Base-by-base conservation (phyloP, 495 filamentous ascomycete genomes). In the Massariosphaeria phaeospora region DNA sequence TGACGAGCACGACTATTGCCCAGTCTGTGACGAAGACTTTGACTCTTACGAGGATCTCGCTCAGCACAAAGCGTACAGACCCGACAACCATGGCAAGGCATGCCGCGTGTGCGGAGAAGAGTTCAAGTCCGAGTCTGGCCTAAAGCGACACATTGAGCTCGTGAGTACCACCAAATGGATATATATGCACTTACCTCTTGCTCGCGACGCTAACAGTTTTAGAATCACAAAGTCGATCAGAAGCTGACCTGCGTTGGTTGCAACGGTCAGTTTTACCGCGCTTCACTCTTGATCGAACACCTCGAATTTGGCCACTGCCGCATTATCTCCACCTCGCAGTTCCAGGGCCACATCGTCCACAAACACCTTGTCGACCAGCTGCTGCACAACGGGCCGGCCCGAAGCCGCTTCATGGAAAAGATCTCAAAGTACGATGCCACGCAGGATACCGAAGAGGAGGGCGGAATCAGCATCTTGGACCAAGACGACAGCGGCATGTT, bases 31-130 rank as follows among this genome's bases (percentile, higher is more conserved):
- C 40, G 39, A 71, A 23, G 77, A 81, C 63, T 79, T 72, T 50
- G 48, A 57, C 0, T 63, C 70, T 40, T 73, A 69, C 18, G 73
- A 74, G 18, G 67, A 63, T 6, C 54, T 78, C 4, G 66, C 53
- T 15, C 12, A 40, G 10, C 69, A 71, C 55, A 69, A 68, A 38
- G 55, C 46, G 11, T 49, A 34, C 20, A 20, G 44, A 9, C 52
- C 52, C 4, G 44, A 58, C 29, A 52, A 57, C 10, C 52, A 63
- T 69, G 18, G 55, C 68, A 46, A 53, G 15, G 66, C 67, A 44
- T 83, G 80, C 60, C 68, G 67, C 0, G 50, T 79, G 20, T 83
- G 80, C 54, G 73, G 73, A 15, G 51, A 70, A 6, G 77, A 82
- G 13, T 81, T 78, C 52, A 62, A 67, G 41, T 74, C 70, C 31